Evolutionary conservation across 1,284 basidiomycete species (phyloP).

Genomic region (Malassezia globosa): DNA sequence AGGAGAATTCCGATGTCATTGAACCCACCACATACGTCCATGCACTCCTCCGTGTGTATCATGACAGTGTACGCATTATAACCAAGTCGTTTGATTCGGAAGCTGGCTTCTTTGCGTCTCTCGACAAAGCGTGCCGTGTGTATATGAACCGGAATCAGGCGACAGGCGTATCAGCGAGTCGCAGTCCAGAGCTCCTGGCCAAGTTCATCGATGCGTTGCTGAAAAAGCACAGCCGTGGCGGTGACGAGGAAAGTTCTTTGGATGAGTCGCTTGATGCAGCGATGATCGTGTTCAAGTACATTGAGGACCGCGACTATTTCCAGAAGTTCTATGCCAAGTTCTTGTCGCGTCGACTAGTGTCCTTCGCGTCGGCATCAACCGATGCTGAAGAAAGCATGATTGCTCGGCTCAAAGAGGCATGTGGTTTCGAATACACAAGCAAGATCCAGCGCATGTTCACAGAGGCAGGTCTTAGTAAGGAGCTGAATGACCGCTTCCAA

Average conservation of each 20-base stretch:
- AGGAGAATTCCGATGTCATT: slow-evolving; percentile 47
- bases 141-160: slow-evolving; percentile 92
- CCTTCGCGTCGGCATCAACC: slow-evolving; percentile 83
- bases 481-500: slow-evolving; percentile 91
- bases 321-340: slow-evolving; percentile 98
- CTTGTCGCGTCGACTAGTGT: slow-evolving; percentile 85
- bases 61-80: slow-evolving; percentile 83
- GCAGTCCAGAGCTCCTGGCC: slow-evolving; percentile 85
- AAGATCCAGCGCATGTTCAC: slow-evolving; percentile 98
- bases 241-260: slow-evolving; percentile 70
- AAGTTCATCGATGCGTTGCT: slow-evolving; percentile 84
- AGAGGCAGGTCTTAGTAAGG: slow-evolving; percentile 89
- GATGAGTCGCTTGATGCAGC: slow-evolving; percentile 82
- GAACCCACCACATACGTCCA: slow-evolving; percentile 87
- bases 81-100: slow-evolving; percentile 82
- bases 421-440: slow-evolving; percentile 96
- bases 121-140: slow-evolving; percentile 85
- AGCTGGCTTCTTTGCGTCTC: slow-evolving; percentile 82
- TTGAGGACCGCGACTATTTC: slow-evolving; percentile 99
- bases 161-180: slow-evolving; percentile 48
- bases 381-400: slow-evolving; percentile 98
- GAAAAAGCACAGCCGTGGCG: slow-evolving; percentile 82
- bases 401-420: slow-evolving; percentile 92
- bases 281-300: slow-evolving; percentile 97
- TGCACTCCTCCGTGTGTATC: slow-evolving; percentile 77